Evolutionary conservation across 352 stramenopile species (phyloP).

Genomic region (Aphanomyces cochlioides): DNA sequence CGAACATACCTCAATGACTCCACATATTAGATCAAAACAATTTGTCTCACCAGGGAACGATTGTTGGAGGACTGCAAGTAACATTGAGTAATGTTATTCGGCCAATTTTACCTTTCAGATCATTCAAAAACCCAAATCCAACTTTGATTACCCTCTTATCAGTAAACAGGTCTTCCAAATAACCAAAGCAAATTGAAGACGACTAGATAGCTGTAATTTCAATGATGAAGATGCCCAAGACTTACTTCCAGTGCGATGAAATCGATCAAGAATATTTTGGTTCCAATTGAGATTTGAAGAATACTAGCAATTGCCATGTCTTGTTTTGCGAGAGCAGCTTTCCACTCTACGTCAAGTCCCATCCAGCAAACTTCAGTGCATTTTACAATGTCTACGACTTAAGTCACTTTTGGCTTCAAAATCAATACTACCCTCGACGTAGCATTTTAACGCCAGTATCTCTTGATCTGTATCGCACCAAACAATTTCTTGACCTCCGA

Average conservation of each 20-base stretch:
- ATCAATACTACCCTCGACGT: neutral
- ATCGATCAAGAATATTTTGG: slow-evolving; percentile 22
- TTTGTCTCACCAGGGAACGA: slow-evolving; percentile 16
- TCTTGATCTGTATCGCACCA: slow-evolving; percentile 9
- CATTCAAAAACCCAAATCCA: slow-evolving; percentile 23
- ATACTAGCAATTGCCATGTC: slow-evolving; percentile 22
- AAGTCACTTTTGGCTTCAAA: neutral
- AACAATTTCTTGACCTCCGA: slow-evolving; percentile 10
- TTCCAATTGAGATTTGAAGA: slow-evolving; percentile 13
- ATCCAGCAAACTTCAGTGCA: slow-evolving; percentile 1
- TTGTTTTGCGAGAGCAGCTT: slow-evolving; percentile 6
- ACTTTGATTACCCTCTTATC: neutral
- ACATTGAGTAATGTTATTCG: neutral
- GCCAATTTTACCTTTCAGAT: slow-evolving; percentile 17
- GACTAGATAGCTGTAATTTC: neutral
- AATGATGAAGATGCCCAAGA: too few species aligned
- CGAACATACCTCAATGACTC: slow-evolving; percentile 13
- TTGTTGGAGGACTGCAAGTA: slow-evolving; percentile 25
- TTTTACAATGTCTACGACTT: neutral
- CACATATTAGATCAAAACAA: slow-evolving; percentile 2
- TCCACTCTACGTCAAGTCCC: slow-evolving; percentile 28
- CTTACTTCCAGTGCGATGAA: slow-evolving; percentile 23
- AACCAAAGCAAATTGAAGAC: neutral
- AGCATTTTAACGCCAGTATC: neutral
- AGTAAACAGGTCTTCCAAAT: neutral